These are phyloP conservation scores for Penicillium nucicola DNA, from an alignment of 495 filamentous ascomycete genomes.

Conservation along the genomic window DNA sequence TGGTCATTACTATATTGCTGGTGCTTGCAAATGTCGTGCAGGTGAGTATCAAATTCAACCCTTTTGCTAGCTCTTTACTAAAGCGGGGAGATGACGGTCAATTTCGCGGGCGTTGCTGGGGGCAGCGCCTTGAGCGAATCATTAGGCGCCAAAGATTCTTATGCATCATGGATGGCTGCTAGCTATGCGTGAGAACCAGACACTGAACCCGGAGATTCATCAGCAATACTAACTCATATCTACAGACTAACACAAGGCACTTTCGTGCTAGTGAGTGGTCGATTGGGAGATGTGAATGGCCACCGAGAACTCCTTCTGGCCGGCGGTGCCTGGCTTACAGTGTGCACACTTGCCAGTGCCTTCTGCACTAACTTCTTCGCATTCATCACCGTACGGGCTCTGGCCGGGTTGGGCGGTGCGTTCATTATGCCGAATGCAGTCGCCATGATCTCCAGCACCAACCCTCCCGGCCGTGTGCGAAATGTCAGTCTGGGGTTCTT, in stretches of 20 bases:
- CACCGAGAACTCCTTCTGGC: conserved; percentile 42
- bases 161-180: conserved; percentile 30
- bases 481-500: conserved; percentile 51
- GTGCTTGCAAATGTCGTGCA: conserved; percentile 29
- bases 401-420: conserved; percentile 43
- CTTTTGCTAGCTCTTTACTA: neutral
- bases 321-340: conserved; percentile 34
- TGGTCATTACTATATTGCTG: conserved; percentile 19
- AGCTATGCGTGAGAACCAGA: conserved; percentile 24
- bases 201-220: neutral
- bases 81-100: conserved; percentile 25
- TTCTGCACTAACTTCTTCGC: conserved; percentile 43
- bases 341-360: conserved; percentile 35
- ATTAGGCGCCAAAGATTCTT: conserved; percentile 17
- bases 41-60: conserved; percentile 2
- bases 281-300: conserved; percentile 48
- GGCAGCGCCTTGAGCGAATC: conserved; percentile 23
- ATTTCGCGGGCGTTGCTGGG: conserved; percentile 30
- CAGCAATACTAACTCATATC: conserved; percentile 5
- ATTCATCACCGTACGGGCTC: conserved; percentile 36
- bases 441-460: conserved; percentile 43
- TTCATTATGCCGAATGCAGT: conserved; percentile 48
- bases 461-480: conserved; percentile 41
- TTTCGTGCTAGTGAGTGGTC: conserved; percentile 47
- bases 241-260: conserved; percentile 45